These are phyloP conservation scores for Wickerhamiella australiensis DNA, from an alignment of 805 yeast species.

Conservation along the genomic window DNA sequence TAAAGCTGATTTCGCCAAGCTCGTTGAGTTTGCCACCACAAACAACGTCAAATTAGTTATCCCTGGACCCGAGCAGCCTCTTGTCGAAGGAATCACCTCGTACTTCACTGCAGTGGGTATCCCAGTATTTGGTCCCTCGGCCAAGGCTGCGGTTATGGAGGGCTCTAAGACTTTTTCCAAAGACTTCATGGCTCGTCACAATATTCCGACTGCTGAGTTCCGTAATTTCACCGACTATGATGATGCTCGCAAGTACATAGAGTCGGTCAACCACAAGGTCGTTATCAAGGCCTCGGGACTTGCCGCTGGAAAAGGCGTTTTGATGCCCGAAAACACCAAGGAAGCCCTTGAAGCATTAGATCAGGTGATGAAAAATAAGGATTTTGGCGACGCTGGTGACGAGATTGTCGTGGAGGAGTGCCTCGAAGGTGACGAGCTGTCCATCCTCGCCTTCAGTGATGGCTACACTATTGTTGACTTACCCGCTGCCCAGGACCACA, in stretches of 20 bases:
- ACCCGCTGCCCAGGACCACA: conserved; percentile 98
- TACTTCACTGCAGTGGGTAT: conserved; percentile 71
- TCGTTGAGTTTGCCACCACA: conserved; percentile 63
- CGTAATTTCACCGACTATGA: conserved; percentile 68
- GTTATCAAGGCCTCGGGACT: conserved; percentile 96
- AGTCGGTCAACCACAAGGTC: conserved; percentile 53
- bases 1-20: conserved; percentile 51
- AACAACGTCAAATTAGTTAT: conserved; percentile 61
- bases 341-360: conserved; percentile 79
- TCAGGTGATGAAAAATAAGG: conserved; percentile 78
- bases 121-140: conserved; percentile 95
- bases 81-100: conserved; percentile 82
- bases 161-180: conserved; percentile 94
- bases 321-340: conserved; percentile 71
- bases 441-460: conserved; percentile 82
- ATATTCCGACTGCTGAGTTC: conserved; percentile 89
- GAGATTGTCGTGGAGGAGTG: conserved; percentile 92
- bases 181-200: conserved; percentile 81
- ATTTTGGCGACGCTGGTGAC: conserved; percentile 89
- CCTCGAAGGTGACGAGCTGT: conserved; percentile 92
- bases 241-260: conserved; percentile 60
- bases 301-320: conserved; percentile 98
- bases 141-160: conserved; percentile 83
- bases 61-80: conserved; percentile 99
- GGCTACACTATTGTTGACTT: conserved; percentile 84